Conservation (phyloP, 2,329 filamentous ascomycete species). For the Colletotrichum lindemuthianum region DNA sequence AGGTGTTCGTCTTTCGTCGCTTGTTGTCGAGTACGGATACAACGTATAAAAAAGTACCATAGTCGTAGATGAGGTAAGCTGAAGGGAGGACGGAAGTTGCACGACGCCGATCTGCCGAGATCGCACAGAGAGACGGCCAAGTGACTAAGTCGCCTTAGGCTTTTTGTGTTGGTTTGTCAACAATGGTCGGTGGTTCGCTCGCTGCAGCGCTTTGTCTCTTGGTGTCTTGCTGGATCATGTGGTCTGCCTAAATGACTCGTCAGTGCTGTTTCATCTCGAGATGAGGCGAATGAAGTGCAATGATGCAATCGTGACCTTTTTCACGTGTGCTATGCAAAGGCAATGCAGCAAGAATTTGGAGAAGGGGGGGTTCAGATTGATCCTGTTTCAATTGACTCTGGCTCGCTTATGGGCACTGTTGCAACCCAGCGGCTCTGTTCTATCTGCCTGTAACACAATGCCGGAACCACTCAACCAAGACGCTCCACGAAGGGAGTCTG, state of each 20-base stretch:
- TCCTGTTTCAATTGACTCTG: conserved; percentile 32
- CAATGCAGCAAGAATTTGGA: neutral
- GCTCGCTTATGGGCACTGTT: conserved; percentile 26
- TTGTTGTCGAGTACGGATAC: conserved; percentile 9
- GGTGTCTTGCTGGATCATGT: conserved; percentile 28
- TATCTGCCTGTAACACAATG: conserved; percentile 35
- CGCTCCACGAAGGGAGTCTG: conserved; percentile 24
- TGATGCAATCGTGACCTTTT: conserved; percentile 31
- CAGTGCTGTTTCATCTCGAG: conserved; percentile 27
- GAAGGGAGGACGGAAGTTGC: conserved; percentile 22
- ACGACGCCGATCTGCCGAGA: conserved; percentile 34
- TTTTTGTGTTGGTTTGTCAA: neutral
- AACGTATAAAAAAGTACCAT: neutral
- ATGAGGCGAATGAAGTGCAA: conserved; percentile 22
- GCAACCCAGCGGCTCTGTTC: conserved; percentile 18
- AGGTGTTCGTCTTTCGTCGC: neutral
- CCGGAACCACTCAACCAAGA: conserved; percentile 31
- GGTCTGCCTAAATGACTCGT: conserved; percentile 33
- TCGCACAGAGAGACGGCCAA: conserved; percentile 23
- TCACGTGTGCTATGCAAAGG: neutral
- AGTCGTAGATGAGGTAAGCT: conserved; percentile 25
- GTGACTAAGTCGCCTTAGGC: neutral
- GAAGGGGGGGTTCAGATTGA: conserved; percentile 21
- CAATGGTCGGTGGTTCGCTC: neutral
- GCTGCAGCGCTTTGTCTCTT: conserved; percentile 13